Base-by-base conservation (phyloP, 1,284 basidiomycete species). In the Sparassis latifolia region DNA sequence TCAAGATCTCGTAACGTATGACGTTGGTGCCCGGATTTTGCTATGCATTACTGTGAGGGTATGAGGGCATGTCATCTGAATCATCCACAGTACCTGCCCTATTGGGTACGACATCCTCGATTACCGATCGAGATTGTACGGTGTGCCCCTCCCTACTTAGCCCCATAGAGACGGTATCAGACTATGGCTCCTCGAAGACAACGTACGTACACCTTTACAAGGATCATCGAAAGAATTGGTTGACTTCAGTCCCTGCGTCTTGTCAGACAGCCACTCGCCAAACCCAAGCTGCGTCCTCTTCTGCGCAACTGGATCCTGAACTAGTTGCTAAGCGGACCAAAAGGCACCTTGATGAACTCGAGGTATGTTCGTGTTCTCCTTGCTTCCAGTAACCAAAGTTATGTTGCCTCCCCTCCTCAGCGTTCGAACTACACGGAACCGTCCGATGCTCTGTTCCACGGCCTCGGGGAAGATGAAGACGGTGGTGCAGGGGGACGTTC, bases 281-380 rank as follows among this genome's bases (percentile, higher is more conserved):
- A 45, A 10, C 49, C 2, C 75, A 78, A 56, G 69, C 68, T 5
- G 67, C 69, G 47, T 55, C 59, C 33, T 50, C 62, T n/a, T 55
- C 62, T 28, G 50, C 55, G 7, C 57, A 58, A 5, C 53, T 85
- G 29, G 73, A 82, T 12, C 72, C 79, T 1, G 86, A 89, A 51
- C 66, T 86, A 41, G 74, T 91, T 49, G 79, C 82, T 7, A 89
- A 86, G 62, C 79, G 89, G 52, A 86, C 79, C 20, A 84, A 79
- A 66, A 71, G 82, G 44, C 87, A 86, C 64, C 76, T 92, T 12
- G 86, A 88, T 55, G 89, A 92, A 62, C 82, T 92, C 44, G 89
- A 92, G 74, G 88, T 88, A 59, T 35, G 55, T 39, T 31, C 50
- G 43, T 39, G 10, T 40, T 7, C 44, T 37, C 7, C 35, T 37